Evolutionary conservation across 2,329 filamentous ascomycete species (phyloP).

Genomic region (Alternaria hordeiaustralica): DNA sequence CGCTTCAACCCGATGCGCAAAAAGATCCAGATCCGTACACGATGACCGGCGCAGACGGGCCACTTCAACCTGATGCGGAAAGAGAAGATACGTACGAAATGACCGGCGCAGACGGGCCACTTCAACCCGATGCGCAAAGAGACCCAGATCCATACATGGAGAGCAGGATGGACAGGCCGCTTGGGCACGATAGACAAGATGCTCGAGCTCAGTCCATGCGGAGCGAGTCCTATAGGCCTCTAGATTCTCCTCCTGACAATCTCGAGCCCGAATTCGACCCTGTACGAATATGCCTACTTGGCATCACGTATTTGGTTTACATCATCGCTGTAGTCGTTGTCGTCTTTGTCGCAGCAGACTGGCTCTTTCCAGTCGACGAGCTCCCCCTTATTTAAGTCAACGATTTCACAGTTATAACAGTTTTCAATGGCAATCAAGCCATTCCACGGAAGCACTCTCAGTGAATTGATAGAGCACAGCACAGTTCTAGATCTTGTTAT

Average conservation of each 20-base stretch:
- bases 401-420: background rate
- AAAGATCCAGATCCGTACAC: too few species aligned
- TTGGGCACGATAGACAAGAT: background rate
- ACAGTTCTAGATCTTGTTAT: background rate
- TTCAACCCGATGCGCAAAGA: background rate
- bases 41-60: too few species aligned
- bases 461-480: background rate
- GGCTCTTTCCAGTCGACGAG: background rate
- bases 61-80: too few species aligned
- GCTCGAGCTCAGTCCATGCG: background rate
- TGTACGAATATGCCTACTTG: background rate
- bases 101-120: too few species aligned
- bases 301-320: background rate
- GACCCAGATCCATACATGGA: background rate
- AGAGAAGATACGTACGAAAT: too few species aligned
- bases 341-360: background rate
- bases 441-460: background rate
- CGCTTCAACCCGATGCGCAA: background rate
- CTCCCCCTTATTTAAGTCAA: background rate
- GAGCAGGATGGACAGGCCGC: background rate
- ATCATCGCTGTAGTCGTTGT: background rate
- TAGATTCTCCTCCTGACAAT: background rate
- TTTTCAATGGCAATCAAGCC: background rate
- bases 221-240: background rate
- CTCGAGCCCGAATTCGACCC: background rate